Conservation (phyloP, 257 asterid species). For the Nicotiana attenuata region DNA sequence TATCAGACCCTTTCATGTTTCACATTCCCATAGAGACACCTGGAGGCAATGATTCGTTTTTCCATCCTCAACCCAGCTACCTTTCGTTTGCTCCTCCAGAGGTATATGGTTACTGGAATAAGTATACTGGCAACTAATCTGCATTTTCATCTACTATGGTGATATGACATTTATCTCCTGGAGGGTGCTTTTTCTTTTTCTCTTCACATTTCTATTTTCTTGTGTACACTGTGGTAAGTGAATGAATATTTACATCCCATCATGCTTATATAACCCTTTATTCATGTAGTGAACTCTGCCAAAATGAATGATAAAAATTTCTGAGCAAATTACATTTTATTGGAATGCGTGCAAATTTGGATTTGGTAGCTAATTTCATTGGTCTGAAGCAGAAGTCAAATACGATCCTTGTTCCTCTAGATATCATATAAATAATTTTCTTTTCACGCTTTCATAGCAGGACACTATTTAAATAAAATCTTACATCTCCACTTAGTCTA, state of each 20-base stretch:
- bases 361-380: background rate
- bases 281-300: background rate
- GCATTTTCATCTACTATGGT: background rate
- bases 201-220: background rate
- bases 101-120: constrained; percentile 34
- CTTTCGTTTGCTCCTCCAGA: constrained; percentile 92
- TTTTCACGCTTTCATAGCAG: background rate
- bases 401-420: background rate
- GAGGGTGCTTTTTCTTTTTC: background rate
- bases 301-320: background rate
- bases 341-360: background rate
- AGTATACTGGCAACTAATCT: background rate
- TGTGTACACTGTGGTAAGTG: background rate
- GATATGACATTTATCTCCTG: background rate
- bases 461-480: background rate
- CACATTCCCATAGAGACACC: constrained; percentile 50
- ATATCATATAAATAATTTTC: background rate
- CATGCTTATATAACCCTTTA: background rate
- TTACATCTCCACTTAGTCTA: background rate
- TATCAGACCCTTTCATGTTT: constrained; percentile 52
- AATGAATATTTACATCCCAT: background rate
- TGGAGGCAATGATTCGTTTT: constrained; percentile 36
- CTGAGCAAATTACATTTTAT: background rate
- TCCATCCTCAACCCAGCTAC: constrained; percentile 41
- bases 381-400: background rate